Evolutionary conservation across 768 basidiomycete genomes (phyloP).

Genomic region (Russula abietina): DNA sequence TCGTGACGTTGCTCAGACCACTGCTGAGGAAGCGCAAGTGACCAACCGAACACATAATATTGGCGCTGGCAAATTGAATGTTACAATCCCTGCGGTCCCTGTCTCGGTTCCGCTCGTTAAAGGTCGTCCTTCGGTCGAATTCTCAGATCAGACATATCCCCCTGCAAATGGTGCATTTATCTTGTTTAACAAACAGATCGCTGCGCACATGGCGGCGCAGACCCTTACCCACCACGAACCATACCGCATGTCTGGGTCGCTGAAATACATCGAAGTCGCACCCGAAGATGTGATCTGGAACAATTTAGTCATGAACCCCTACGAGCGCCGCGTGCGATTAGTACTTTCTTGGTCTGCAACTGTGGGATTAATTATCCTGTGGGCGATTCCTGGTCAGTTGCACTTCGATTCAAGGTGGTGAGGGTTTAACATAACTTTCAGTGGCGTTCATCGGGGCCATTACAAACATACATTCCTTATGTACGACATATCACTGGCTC

Average conservation of each 20-base stretch:
- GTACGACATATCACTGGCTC: constrained; percentile 60
- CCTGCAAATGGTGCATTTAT: constrained; percentile 65
- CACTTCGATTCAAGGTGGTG: not conserved
- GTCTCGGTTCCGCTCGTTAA: constrained; percentile 17
- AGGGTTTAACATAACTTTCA: constrained; percentile 2
- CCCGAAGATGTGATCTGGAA: constrained; percentile 90
- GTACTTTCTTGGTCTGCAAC: constrained; percentile 68
- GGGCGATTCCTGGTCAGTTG: constrained; percentile 73
- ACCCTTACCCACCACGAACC: constrained; percentile 72
- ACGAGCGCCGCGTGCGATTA: constrained; percentile 45
- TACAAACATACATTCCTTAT: constrained; percentile 73
- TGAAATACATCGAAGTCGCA: constrained; percentile 70
- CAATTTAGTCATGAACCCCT: constrained; percentile 86
- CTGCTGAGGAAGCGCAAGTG: constrained; percentile 23
- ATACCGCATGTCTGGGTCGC: constrained; percentile 62
- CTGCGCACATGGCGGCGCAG: constrained; percentile 83
- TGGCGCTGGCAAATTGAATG: constrained; percentile 27
- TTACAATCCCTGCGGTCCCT: constrained; percentile 12
- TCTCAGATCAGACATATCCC: constrained; percentile 31
- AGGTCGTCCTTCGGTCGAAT: constrained; percentile 19
- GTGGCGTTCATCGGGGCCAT: constrained; percentile 67
- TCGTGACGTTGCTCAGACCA: constrained; percentile 28
- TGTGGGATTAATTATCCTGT: constrained; percentile 74
- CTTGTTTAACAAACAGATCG: constrained; percentile 90
- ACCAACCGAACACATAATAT: constrained; percentile 22